Base-by-base conservation (phyloP, 2,329 filamentous ascomycete genomes). In the Arthrobotrys conoides region DNA sequence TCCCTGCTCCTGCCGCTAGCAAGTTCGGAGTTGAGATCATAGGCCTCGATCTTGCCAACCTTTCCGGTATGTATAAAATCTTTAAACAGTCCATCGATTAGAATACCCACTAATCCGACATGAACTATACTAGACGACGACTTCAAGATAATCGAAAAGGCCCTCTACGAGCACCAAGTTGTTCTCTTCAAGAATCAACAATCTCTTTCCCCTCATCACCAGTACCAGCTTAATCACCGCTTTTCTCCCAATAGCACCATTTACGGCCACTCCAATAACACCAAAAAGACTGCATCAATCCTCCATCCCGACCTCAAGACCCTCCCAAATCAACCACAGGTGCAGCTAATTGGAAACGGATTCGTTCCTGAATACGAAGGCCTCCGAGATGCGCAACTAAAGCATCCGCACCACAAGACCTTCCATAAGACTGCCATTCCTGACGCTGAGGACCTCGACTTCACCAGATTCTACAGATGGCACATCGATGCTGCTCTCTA, bases 241-340 rank as follows among this genome's bases (percentile, higher is more conserved):
- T 94, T 94, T 84, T 92, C 94, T 81, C 91, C 92, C 0, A 82
- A 86, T 5, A 87, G 87, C 0, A 87, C 87, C 14, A 88, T 87
- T 14, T 94, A 94, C 84, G 75, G 75, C 12, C 75, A 78, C 53
- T 67, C 63, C 27, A 78, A 78, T 20, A 78, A 64, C 81, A 87
- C 87, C 6, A 90, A 90, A 83, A 88, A 87, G 66, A 87, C 85
- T 27, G 55, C 87, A 63, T 88, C 87, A 70, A 90, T 94, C 81
- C 87, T 94, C 18, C 91, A 94, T 82, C 92, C 92, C 0, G 92
- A 94, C 81, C 87, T 94, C 18, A 93, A 94, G 85, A 94, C 92
- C 0, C 89, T 94, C 49, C 0, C 90, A 27, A 72, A 93, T 81
- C 92, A 94, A 83, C 91, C 92, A 0, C 91, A 94, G 83, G 91